Evolutionary conservation across 1,284 basidiomycete species (phyloP).

Genomic region (Calocybe gambosa): DNA sequence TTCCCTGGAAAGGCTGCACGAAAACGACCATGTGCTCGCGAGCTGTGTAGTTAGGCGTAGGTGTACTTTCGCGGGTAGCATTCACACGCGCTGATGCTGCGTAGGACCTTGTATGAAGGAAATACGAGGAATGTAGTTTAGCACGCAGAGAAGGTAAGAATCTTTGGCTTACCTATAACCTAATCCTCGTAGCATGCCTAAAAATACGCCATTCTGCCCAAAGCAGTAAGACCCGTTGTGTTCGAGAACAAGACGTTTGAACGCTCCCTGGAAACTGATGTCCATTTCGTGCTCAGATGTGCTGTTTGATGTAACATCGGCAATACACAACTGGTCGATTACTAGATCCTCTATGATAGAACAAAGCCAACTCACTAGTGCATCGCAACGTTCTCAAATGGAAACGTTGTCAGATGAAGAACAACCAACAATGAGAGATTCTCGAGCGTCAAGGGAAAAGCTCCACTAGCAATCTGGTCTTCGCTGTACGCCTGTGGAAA

Average conservation of each 20-base stretch:
- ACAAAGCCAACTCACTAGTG: constrained; percentile 38
- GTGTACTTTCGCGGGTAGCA: not conserved
- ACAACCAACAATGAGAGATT: constrained; percentile 22
- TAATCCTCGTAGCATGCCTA: constrained; percentile 5
- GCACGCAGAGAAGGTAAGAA: constrained; percentile 16
- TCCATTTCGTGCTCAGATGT: constrained; percentile 20
- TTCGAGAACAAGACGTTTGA: constrained; percentile 2
- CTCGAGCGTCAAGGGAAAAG: constrained; percentile 23
- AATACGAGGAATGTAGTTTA: constrained; percentile 24
- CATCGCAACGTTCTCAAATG: constrained; percentile 33
- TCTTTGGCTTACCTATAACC: constrained; percentile 4
- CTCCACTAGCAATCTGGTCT: not conserved
- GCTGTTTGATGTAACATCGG: not conserved
- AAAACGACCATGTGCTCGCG: constrained; percentile 31
- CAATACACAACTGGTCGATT: no score
- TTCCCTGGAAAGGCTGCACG: constrained; percentile 29
- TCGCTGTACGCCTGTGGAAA: constrained; percentile 9
- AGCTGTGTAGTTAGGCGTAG: constrained; percentile 14
- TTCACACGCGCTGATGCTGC: constrained; percentile 29
- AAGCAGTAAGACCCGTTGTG: constrained; percentile 8
- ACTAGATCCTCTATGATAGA: no score
- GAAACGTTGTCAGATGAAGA: constrained; percentile 26
- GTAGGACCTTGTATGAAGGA: constrained; percentile 27
- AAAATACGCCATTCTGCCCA: constrained; percentile 4
- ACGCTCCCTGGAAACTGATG: constrained; percentile 24